A percentile compares a stretch with the other conserved stretches of the same genome.
phyloP scores from a whole-genome alignment of 148 eudicot species.

The Amaranthus cruentus region DNA sequence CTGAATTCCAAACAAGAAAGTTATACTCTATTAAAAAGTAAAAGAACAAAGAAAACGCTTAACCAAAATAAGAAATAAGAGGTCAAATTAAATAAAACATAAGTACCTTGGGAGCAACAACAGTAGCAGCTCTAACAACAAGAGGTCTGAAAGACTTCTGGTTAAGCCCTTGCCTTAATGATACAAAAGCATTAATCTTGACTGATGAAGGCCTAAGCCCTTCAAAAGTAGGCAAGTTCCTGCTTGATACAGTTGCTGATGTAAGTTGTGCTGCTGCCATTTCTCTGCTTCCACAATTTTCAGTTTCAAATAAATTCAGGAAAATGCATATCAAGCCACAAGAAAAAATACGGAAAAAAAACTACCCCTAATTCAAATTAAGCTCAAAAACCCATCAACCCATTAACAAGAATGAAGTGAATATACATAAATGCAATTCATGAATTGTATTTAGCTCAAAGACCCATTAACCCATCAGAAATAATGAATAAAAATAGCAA shows the following conservation, averaged over 20 bases:
- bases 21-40: neutral
- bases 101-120: conserved; percentile 80
- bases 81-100: neutral
- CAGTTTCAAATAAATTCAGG: conserved; percentile 10
- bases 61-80: neutral
- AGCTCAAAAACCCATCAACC: neutral
- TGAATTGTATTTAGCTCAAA: neutral
- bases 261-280: conserved; percentile 80
- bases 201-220: conserved; percentile 46
- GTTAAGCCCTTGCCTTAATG: conserved; percentile 37
- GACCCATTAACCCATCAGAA: neutral
- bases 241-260: conserved; percentile 47
- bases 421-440: too few relatives aligned
- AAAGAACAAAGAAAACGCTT: neutral
- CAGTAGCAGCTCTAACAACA: conserved; percentile 80
- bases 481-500: neutral
- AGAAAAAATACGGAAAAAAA: neutral
- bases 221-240: conserved; percentile 50
- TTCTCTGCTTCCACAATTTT: conserved; percentile 21
- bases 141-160: conserved; percentile 53
- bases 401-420: neutral
- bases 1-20: neutral
- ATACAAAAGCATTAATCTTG: conserved; percentile 37
- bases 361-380: conserved; percentile 5
- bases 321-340: conserved; percentile 3